phyloP scores from a whole-genome alignment of 257 asterid species.

The Nicotiana attenuata region DNA sequence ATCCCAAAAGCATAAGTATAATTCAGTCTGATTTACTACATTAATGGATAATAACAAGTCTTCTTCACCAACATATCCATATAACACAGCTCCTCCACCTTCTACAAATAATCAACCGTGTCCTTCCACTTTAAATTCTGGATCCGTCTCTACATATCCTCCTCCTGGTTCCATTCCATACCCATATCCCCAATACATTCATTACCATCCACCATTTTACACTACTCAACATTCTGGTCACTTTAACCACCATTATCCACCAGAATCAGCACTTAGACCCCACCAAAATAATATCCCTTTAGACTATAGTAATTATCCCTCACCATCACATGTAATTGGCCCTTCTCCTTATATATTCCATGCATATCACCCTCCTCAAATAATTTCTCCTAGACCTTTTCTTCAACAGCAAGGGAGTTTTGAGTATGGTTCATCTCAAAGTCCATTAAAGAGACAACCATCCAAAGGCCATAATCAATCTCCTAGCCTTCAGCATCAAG shows the following conservation, averaged over 20 bases:
- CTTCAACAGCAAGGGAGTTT: constrained; percentile 41
- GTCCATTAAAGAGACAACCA: constrained; percentile 35
- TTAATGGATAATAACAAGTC: constrained; percentile 47
- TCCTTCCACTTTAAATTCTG: constrained; percentile 25
- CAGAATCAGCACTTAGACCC: constrained; percentile 13
- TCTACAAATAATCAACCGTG: constrained; percentile 29
- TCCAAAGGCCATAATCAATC: constrained; percentile 23
- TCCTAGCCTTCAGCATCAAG: constrained; percentile 31
- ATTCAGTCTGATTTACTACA: neutral
- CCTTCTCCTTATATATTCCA: constrained; percentile 42
- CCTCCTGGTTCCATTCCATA: constrained; percentile 31
- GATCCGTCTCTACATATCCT: constrained; percentile 12
- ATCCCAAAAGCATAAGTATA: neutral
- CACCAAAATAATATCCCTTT: constrained; percentile 11
- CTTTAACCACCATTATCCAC: constrained; percentile 27
- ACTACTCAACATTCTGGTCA: constrained; percentile 31
- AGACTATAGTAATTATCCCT: constrained; percentile 26
- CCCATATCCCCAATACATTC: constrained; percentile 47
- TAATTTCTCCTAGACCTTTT: constrained; percentile 25
- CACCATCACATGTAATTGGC: constrained; percentile 29
- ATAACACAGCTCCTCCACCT: constrained; percentile 38
- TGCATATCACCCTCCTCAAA: constrained; percentile 36
- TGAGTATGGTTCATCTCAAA: constrained; percentile 34
- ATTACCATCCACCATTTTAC: constrained; percentile 43
- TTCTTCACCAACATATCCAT: constrained; percentile 52